A percentile compares a stretch with the other conserved stretches of the same genome.
Evolutionary conservation across 1,284 basidiomycete genomes (phyloP).

Genomic region (Cutaneotrichosporon sp.): DNA sequence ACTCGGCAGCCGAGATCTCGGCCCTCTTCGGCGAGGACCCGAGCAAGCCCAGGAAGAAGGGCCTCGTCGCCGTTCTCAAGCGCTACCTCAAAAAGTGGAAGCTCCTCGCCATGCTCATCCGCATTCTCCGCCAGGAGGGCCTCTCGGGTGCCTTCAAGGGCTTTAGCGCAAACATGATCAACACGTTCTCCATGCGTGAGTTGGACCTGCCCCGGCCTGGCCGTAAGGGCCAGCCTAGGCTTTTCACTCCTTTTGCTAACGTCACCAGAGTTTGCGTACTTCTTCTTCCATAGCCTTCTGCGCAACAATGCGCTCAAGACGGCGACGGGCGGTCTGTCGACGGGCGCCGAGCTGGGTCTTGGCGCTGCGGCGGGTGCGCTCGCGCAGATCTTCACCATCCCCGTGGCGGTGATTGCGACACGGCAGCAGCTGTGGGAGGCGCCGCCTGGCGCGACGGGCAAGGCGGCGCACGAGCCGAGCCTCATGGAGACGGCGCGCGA

Average conservation of each 20-base stretch:
- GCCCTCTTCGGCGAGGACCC: slow-evolving; percentile 7
- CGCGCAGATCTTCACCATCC: slow-evolving; percentile 97
- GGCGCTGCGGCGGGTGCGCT: slow-evolving; percentile 90
- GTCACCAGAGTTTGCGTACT: slow-evolving; percentile 88
- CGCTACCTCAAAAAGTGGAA: slow-evolving; percentile 35
- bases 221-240: too few species aligned
- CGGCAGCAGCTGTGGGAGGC: slow-evolving; percentile 79
- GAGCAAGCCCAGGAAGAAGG: slow-evolving; percentile 37
- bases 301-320: slow-evolving; percentile 51
- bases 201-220: too few species aligned
- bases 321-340: slow-evolving; percentile 56
- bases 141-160: slow-evolving; percentile 80
- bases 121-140: slow-evolving; percentile 73
- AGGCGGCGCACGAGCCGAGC: slow-evolving; percentile 30
- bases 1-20: slow-evolving; percentile 20
- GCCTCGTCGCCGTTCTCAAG: slow-evolving; percentile 5
- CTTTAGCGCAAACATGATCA: slow-evolving; percentile 96
- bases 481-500: slow-evolving; percentile 67
- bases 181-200: slow-evolving; percentile 93
- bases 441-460: slow-evolving; percentile 15
- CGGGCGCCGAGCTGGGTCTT: slow-evolving; percentile 74
- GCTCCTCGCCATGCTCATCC: slow-evolving; percentile 61
- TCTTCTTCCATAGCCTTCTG: slow-evolving; percentile 96
- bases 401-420: slow-evolving; percentile 94
- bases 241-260: not conserved